These are phyloP conservation scores for Cylindrotheca closterium DNA, from an alignment of 108 stramenopile genomes.

Conservation along the genomic window DNA sequence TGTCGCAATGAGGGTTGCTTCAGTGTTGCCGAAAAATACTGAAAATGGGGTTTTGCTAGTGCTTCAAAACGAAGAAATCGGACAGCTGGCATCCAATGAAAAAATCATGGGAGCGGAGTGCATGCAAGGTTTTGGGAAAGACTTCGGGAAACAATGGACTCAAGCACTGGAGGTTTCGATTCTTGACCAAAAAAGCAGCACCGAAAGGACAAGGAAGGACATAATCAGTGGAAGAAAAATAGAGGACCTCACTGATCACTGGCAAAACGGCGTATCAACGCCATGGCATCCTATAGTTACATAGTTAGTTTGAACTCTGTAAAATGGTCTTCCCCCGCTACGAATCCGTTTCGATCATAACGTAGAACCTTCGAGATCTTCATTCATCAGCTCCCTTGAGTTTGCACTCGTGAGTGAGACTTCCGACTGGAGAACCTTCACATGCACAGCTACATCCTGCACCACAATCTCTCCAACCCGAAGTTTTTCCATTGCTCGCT, in stretches of 20 bases:
- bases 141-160: conserved; percentile 48
- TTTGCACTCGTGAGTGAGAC: background rate
- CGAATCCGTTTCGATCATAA: too few species aligned
- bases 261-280: conserved; percentile 21
- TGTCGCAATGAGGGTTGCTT: conserved; percentile 45
- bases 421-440: conserved; percentile 64
- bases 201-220: conserved; percentile 9
- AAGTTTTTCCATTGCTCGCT: conserved; percentile 55
- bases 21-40: conserved; percentile 23
- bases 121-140: conserved; percentile 48
- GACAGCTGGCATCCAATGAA: background rate
- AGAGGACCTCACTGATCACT: conserved; percentile 44
- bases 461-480: conserved; percentile 74
- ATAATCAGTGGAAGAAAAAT: conserved; percentile 7
- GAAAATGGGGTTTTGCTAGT: conserved; percentile 18
- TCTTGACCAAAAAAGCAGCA: background rate
- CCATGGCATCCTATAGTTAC: conserved; percentile 9
- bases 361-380: background rate
- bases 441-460: conserved; percentile 80
- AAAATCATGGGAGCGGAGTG: conserved; percentile 3
- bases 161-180: conserved; percentile 19
- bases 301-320: background rate
- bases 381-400: background rate
- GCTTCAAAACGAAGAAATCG: conserved; percentile 1
- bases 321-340: background rate